A percentile compares a stretch with the other conserved stretches of the same genome.
phyloP scores from a whole-genome alignment of 2,329 filamentous ascomycete genomes.

The Colletotrichum destructivum region DNA sequence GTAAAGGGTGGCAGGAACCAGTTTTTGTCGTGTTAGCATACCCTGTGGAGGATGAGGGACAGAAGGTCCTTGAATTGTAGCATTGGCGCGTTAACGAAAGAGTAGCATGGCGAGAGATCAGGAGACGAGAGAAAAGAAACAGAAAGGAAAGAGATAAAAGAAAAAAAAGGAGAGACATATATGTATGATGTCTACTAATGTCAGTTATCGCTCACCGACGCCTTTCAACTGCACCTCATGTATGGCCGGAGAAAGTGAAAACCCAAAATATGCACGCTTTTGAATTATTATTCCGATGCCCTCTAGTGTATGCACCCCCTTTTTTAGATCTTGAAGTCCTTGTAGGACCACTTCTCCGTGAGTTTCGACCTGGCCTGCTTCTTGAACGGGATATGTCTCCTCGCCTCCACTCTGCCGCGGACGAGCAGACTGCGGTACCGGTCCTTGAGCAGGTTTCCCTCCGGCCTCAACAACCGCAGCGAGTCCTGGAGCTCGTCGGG shows the following conservation, averaged over 20 bases:
- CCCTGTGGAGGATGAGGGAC: slow-evolving; percentile 24
- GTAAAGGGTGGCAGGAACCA: slow-evolving; percentile 4
- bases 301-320: background rate
- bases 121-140: too few species aligned
- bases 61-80: slow-evolving; percentile 2
- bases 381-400: slow-evolving; percentile 83
- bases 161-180: background rate
- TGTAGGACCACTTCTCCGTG: slow-evolving; percentile 98
- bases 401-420: slow-evolving; percentile 88
- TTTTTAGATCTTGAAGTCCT: slow-evolving; percentile 78
- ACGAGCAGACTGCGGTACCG: slow-evolving; percentile 91
- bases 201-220: background rate
- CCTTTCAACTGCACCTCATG: background rate
- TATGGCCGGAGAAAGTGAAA: background rate
- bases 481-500: slow-evolving; percentile 88
- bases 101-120: background rate
- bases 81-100: background rate
- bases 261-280: slow-evolving; percentile 24
- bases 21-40: slow-evolving; percentile 32
- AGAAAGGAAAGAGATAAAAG: background rate
- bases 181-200: slow-evolving; percentile 16
- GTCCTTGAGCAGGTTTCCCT: slow-evolving; percentile 95
- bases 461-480: slow-evolving; percentile 86
- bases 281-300: slow-evolving; percentile 34
- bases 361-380: slow-evolving; percentile 86